A percentile compares a stretch with the other conserved stretches of the same genome.
Conservation (phyloP, 2,329 filamentous ascomycete species). For the Cordyceps tenuipes region DNA sequence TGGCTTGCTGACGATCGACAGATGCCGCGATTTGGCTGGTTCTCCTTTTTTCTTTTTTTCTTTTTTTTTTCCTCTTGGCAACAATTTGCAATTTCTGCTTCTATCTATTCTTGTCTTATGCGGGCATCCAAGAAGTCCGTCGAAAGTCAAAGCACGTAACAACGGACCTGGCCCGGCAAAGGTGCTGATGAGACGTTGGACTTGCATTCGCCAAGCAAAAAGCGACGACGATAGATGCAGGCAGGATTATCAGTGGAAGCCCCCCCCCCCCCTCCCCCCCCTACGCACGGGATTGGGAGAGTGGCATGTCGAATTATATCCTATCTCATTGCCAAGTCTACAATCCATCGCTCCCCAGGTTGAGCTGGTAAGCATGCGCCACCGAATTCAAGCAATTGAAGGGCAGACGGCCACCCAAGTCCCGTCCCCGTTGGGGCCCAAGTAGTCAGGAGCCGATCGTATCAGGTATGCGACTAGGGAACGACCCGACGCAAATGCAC, state of each 20-base stretch:
- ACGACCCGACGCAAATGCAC: background rate
- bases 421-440: background rate
- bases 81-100: background rate
- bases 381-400: no score
- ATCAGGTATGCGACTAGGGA: background rate
- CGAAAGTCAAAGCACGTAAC: background rate
- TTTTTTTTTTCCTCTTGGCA: background rate
- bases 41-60: background rate
- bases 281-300: background rate
- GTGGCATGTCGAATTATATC: background rate
- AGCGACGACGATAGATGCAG: background rate
- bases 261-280: no score
- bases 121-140: background rate
- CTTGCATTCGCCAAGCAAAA: background rate
- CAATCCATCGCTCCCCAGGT: background rate
- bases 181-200: background rate
- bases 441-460: constrained; percentile 1
- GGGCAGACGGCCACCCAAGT: no score
- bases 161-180: background rate
- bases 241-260: background rate
- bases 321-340: background rate
- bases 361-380: background rate
- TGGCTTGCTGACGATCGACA: background rate
- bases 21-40: background rate
- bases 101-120: background rate